Percentiles rank a stretch among this genome's conserved stretches.
These are phyloP conservation scores for Pneumocystis jirovecii DNA, from an alignment of 1,139 yeast genomes.

Conservation along the genomic window DNA sequence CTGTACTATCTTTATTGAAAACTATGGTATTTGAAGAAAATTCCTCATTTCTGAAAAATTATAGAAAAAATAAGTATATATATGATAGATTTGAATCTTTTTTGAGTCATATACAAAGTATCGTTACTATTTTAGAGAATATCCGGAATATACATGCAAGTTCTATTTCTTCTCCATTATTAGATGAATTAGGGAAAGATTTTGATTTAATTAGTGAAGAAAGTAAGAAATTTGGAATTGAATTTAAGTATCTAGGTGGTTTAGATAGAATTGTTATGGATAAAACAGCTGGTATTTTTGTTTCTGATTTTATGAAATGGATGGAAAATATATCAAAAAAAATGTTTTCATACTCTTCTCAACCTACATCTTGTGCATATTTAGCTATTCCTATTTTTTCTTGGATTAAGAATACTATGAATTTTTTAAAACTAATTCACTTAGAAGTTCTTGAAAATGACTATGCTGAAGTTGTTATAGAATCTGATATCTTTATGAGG, in stretches of 20 bases:
- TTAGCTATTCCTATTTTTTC: not conserved
- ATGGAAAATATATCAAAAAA: not conserved
- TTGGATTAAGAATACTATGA: not conserved
- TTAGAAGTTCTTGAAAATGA: not conserved
- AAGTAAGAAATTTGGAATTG: not conserved
- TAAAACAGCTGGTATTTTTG: not conserved
- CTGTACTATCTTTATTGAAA: conserved; percentile 32
- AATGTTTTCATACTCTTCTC: not conserved
- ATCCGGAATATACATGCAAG: not conserved
- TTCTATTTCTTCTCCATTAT: not conserved
- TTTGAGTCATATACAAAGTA: not conserved
- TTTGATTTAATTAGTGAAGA: not conserved
- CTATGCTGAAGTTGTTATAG: not conserved
- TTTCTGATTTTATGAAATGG: not conserved
- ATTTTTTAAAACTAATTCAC: not conserved
- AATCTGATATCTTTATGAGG: not conserved
- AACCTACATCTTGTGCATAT: not conserved
- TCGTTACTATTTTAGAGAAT: not conserved
- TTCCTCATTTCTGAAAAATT: conserved; percentile 24
- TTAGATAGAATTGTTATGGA: not conserved
- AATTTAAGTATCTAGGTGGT: not conserved
- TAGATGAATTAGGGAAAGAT: not conserved
- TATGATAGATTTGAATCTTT: not conserved
- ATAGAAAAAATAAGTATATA: conserved; percentile 21
- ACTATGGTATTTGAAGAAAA: conserved; percentile 41